Conservation (phyloP, 78 protist species). For the Dictyostelium firmibasis region DNA sequence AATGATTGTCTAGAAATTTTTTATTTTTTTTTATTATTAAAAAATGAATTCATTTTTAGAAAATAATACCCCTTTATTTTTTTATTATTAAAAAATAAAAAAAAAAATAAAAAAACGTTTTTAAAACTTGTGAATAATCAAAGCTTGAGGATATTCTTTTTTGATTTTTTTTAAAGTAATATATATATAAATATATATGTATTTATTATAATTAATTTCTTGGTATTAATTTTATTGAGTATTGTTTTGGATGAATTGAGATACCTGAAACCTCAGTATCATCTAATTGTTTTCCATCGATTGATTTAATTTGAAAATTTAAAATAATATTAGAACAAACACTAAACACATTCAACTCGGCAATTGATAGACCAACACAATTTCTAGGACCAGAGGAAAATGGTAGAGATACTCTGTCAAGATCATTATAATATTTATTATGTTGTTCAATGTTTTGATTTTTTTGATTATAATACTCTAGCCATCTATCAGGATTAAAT, state of each 20-base stretch:
- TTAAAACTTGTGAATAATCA: too few species aligned
- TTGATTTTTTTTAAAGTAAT: too few species aligned
- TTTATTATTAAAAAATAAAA: too few species aligned
- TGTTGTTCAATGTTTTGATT: background rate
- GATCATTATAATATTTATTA: background rate
- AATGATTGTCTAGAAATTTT: too few species aligned
- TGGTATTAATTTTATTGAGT: background rate
- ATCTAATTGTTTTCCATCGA: background rate
- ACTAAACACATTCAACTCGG: background rate
- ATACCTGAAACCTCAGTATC: constrained; percentile 29
- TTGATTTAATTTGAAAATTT: constrained; percentile 6
- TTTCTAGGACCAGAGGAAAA: background rate
- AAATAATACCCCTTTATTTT: too few species aligned
- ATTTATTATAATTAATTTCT: background rate
- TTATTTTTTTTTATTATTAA: too few species aligned
- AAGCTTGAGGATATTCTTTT: too few species aligned
- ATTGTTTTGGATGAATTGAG: constrained; percentile 15
- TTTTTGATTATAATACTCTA: background rate
- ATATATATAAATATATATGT: too few species aligned
- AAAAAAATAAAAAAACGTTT: too few species aligned
- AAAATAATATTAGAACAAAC: constrained; percentile 20
- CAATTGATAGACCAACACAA: background rate
- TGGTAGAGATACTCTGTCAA: background rate
- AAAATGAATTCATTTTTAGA: too few species aligned
- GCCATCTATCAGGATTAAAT: constrained; percentile 51